Evolutionary conservation across 1,284 basidiomycete genomes (phyloP).

Genomic region (Xanthoconium separans): DNA sequence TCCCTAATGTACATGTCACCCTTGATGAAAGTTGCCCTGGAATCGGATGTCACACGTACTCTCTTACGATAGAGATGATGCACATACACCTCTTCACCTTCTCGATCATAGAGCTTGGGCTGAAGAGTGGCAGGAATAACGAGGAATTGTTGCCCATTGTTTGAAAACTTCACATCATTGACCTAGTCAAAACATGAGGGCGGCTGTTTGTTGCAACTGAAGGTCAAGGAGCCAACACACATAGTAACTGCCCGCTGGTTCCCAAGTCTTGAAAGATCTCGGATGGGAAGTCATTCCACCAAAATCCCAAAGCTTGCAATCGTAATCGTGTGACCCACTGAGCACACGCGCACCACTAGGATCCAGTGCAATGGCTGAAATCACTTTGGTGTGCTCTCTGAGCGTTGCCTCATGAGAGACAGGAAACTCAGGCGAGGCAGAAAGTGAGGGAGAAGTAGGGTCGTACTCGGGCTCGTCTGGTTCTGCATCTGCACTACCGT

Average conservation of each 20-base stretch:
- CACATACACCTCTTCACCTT: conserved; percentile 87
- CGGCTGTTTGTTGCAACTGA: neutral
- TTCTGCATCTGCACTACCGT: conserved; percentile 33
- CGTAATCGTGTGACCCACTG: conserved; percentile 95
- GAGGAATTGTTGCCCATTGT: conserved; percentile 82
- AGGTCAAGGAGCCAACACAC: conserved; percentile 46
- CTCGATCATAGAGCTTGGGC: conserved; percentile 85
- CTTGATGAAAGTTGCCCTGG: conserved; percentile 84
- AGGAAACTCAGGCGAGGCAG: conserved; percentile 63
- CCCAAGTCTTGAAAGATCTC: conserved; percentile 95
- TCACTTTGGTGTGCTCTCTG: conserved; percentile 94
- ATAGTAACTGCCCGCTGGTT: conserved; percentile 91
- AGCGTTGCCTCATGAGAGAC: conserved; percentile 86
- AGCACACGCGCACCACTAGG: conserved; percentile 89
- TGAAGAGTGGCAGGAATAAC: conserved; percentile 87
- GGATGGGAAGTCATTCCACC: conserved; percentile 92
- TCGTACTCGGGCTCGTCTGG: conserved; percentile 65
- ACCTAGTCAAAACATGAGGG: conserved; percentile 50
- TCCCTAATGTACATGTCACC: conserved; percentile 98
- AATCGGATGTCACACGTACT: conserved; percentile 50
- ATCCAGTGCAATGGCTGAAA: conserved; percentile 90
- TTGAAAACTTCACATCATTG: conserved; percentile 85
- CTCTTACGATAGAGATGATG: conserved; percentile 17
- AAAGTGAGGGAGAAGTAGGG: conserved; percentile 36
- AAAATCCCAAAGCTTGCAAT: conserved; percentile 98